A percentile compares a stretch with the other conserved stretches of the same genome.
Evolutionary conservation across 169 alveolate genomes (phyloP).

Genomic region (Babesia ovis): DNA sequence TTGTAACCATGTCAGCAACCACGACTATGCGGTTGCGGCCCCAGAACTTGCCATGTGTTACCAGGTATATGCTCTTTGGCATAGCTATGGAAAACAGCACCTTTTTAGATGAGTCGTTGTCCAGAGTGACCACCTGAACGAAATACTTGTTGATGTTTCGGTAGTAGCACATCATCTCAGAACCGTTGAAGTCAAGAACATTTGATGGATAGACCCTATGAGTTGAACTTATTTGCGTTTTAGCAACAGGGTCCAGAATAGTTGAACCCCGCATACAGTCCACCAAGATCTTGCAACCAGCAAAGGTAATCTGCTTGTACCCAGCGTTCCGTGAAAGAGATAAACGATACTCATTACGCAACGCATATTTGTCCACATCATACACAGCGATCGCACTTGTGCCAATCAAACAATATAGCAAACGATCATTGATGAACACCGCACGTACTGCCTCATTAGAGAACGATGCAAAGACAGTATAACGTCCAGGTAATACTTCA

Average conservation of each 20-base stretch:
- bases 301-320: slow-evolving; percentile 33
- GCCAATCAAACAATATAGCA: slow-evolving; percentile 55
- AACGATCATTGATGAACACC: slow-evolving; percentile 36
- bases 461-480: slow-evolving; percentile 60
- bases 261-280: slow-evolving; percentile 39
- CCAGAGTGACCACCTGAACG: slow-evolving; percentile 23
- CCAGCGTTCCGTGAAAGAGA: slow-evolving; percentile 34
- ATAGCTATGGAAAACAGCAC: slow-evolving; percentile 29
- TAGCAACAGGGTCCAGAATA: slow-evolving; percentile 31
- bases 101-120: slow-evolving; percentile 12
- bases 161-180: slow-evolving; percentile 50
- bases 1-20: slow-evolving; percentile 38
- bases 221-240: slow-evolving; percentile 34
- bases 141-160: slow-evolving; percentile 39
- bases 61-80: slow-evolving; percentile 47
- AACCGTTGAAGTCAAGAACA: slow-evolving; percentile 54
- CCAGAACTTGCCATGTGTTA: slow-evolving; percentile 59
- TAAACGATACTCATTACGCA: slow-evolving; percentile 14
- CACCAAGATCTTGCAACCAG: slow-evolving; percentile 30
- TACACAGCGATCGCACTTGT: slow-evolving; percentile 43
- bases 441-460: slow-evolving; percentile 58
- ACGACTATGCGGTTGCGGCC: slow-evolving; percentile 30
- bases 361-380: slow-evolving; percentile 43
- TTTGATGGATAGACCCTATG: slow-evolving; percentile 42
- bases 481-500: slow-evolving; percentile 49